A percentile compares a stretch with the other conserved stretches of the same genome.
phyloP scores from a whole-genome alignment of 176 grass and related monocot genomes.

The Avena sativa region DNA sequence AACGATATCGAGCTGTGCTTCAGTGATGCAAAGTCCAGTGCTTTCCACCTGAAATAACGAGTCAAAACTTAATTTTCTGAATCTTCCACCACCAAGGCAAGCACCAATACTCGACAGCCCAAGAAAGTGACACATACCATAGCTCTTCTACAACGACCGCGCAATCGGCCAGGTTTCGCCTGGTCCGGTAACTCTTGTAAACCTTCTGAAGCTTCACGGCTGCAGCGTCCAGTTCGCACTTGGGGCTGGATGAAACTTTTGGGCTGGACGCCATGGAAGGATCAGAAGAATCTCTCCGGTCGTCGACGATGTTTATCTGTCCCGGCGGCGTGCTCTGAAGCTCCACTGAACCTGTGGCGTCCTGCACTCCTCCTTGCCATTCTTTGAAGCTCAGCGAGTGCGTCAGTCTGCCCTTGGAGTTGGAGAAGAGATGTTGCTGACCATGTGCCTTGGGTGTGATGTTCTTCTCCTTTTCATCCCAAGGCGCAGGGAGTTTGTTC shows the following conservation, averaged over 20 bases:
- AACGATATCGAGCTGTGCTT: constrained; percentile 91
- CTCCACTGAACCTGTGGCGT: not conserved
- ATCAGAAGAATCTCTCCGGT: not conserved
- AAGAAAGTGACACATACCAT: constrained; percentile 59
- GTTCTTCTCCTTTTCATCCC: constrained; percentile 25
- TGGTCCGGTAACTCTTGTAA: constrained; percentile 89
- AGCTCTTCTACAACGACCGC: constrained; percentile 95
- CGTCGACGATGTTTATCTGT: not conserved
- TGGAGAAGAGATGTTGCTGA: constrained; percentile 12
- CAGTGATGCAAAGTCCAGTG: constrained; percentile 85
- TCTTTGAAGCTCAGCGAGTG: constrained; percentile 66
- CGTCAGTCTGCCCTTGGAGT: constrained; percentile 28
- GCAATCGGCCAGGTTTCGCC: constrained; percentile 85
- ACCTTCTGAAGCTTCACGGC: constrained; percentile 88
- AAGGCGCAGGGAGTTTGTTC: constrained; percentile 27
- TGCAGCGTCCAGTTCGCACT: constrained; percentile 68
- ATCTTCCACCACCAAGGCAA: not conserved
- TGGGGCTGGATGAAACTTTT: constrained; percentile 46
- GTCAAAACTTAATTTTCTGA: not conserved
- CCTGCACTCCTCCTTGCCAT: constrained; percentile 38
- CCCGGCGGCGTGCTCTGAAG: not conserved
- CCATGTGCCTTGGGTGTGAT: not conserved
- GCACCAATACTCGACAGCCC: not conserved
- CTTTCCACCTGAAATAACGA: constrained; percentile 74
- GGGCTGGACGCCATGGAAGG: constrained; percentile 35